A percentile compares a stretch with the other conserved stretches of the same genome.
Evolutionary conservation across 768 basidiomycete genomes (phyloP).

Genomic region (Sarcodon sp.): DNA sequence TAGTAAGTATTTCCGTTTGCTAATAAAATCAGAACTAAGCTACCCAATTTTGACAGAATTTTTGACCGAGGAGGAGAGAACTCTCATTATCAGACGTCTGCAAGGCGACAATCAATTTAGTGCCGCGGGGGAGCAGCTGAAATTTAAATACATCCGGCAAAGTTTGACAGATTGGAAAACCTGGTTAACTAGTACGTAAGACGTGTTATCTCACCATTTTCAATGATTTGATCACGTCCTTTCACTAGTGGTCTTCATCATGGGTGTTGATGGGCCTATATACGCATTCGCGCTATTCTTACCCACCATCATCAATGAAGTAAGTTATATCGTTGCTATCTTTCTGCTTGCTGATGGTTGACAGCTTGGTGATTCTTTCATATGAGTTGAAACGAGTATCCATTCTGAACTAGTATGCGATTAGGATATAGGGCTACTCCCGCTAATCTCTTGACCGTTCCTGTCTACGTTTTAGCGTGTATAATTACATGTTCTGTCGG

Average conservation of each 20-base stretch:
- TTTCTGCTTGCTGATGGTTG: not conserved
- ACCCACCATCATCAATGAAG: conserved; percentile 35
- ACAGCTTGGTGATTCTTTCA: conserved; percentile 21
- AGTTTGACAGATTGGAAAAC: conserved; percentile 64
- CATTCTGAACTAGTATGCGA: not conserved
- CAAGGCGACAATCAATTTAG: conserved; percentile 54
- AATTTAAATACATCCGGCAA: conserved; percentile 41
- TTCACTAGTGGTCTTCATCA: conserved; percentile 50
- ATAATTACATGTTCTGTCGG: conserved; percentile 52
- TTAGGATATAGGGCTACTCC: conserved; percentile 47
- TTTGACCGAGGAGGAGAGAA: conserved; percentile 49
- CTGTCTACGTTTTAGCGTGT: conserved; percentile 66
- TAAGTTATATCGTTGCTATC: conserved; percentile 14
- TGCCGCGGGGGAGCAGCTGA: conserved; percentile 46
- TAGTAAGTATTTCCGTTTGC: too few relatives aligned
- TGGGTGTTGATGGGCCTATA: conserved; percentile 46
- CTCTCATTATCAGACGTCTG: conserved; percentile 43
- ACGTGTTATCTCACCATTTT: not conserved
- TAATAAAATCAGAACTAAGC: too few relatives aligned
- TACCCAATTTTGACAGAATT: conserved; percentile 34
- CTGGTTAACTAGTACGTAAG: conserved; percentile 46
- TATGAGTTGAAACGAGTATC: not conserved
- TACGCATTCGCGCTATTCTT: conserved; percentile 42
- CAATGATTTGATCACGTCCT: conserved; percentile 1
- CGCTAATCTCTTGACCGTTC: conserved; percentile 67